Conservation (phyloP, 1,284 basidiomycete genomes). For the Malassezia slooffiae region DNA sequence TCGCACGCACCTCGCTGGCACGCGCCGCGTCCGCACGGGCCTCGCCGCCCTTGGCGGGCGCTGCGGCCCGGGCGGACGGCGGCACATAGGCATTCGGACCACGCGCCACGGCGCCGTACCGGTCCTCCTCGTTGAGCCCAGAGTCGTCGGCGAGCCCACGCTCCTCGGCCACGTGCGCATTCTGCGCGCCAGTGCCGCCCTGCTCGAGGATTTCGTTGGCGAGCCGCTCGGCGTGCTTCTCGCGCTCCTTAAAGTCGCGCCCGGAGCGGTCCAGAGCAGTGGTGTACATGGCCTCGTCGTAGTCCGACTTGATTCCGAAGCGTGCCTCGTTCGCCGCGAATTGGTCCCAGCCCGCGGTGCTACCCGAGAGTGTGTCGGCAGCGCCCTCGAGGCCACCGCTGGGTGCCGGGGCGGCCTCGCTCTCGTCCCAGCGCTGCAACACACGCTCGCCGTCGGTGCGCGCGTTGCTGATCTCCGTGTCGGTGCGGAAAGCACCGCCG, state of each 20-base stretch:
- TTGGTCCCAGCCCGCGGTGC: slow-evolving; percentile 71
- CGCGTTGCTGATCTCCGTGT: slow-evolving; percentile 11
- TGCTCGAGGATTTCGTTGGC: slow-evolving; percentile 75
- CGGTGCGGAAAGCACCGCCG: slow-evolving; percentile 14
- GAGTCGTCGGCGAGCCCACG: slow-evolving; percentile 63
- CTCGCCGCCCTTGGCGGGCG: slow-evolving; percentile 17
- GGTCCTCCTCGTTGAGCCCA: slow-evolving; percentile 83
- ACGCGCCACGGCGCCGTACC: slow-evolving; percentile 88
- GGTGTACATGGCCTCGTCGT: slow-evolving; percentile 89
- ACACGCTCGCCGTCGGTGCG: slow-evolving; percentile 2
- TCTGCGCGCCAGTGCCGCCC: slow-evolving; percentile 47
- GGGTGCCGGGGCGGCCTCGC: neutral
- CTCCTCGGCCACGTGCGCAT: slow-evolving; percentile 83
- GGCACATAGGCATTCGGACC: slow-evolving; percentile 76
- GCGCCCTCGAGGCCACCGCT: neutral
- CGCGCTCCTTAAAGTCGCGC: slow-evolving; percentile 76
- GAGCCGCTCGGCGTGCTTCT: slow-evolving; percentile 73
- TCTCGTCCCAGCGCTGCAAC: slow-evolving; percentile 17
- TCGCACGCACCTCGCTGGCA: slow-evolving; percentile 10
- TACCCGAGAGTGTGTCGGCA: slow-evolving; percentile 10
- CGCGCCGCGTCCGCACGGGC: slow-evolving; percentile 15
- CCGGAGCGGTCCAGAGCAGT: slow-evolving; percentile 78
- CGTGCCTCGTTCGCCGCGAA: slow-evolving; percentile 85
- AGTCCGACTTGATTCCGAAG: slow-evolving; percentile 82
- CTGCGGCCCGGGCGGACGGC: slow-evolving; percentile 55